A percentile compares a stretch with the other conserved stretches of the same genome.
phyloP scores from a whole-genome alignment of 306 rosid genomes.

The Pyrus betulifolia region DNA sequence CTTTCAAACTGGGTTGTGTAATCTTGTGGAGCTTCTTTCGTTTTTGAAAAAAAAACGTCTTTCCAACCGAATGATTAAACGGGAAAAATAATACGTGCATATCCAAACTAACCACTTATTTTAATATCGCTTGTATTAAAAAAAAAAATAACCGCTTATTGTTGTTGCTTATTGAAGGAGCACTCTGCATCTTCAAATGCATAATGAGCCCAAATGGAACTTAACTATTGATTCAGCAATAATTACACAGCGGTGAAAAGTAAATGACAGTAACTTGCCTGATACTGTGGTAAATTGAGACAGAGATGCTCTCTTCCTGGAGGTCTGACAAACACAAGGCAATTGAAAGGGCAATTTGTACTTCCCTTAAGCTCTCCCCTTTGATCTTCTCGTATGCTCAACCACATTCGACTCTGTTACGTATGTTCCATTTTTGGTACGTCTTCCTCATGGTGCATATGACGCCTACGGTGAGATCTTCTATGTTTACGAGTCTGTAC shows the following conservation, averaged over 20 bases:
- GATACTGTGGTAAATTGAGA: background rate
- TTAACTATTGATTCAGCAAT: background rate
- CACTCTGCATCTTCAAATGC: background rate
- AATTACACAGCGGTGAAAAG: background rate
- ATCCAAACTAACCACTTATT: background rate
- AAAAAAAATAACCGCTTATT: background rate
- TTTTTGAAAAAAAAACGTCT: background rate
- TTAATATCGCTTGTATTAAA: background rate
- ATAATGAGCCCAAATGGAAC: background rate
- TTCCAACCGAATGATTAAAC: background rate
- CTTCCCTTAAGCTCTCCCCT: background rate
- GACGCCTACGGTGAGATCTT: slow-evolving; percentile 62
- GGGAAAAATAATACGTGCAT: background rate
- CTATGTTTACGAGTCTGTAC: slow-evolving; percentile 31
- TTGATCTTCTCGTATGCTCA: background rate
- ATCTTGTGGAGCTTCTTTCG: no score
- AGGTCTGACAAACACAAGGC: background rate
- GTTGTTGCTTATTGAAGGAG: background rate
- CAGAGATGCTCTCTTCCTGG: background rate
- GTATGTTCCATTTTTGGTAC: slow-evolving; percentile 14
- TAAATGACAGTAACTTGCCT: background rate
- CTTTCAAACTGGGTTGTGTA: no score
- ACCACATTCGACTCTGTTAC: slow-evolving; percentile 20
- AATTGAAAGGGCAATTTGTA: background rate
- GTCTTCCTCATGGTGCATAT: slow-evolving; percentile 37